Evolutionary conservation across 106 monocot species (phyloP).

Genomic region (Dendrobium officinale): DNA sequence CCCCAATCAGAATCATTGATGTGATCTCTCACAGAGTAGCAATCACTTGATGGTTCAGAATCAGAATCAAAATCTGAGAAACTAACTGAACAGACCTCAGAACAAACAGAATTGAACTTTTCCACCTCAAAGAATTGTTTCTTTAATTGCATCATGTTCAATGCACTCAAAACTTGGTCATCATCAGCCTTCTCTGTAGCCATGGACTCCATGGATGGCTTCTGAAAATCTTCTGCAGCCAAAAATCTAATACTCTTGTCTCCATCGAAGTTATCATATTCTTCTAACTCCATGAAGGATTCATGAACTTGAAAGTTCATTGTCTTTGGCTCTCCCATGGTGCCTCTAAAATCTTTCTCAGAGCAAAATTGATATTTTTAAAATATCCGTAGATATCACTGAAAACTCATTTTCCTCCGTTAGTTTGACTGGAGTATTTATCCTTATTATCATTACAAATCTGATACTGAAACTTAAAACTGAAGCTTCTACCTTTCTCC

Average conservation of each 20-base stretch:
- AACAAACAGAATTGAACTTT: neutral
- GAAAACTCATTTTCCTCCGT: slow-evolving; percentile 2
- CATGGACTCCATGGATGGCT: too few species aligned
- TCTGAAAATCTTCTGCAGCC: slow-evolving; percentile 3
- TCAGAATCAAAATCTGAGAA: slow-evolving; percentile 40
- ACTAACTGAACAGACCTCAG: neutral
- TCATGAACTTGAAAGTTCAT: slow-evolving; percentile 24
- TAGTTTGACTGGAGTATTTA: neutral
- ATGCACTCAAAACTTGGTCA: neutral
- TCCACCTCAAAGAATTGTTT: slow-evolving; percentile 6
- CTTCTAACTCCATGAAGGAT: neutral
- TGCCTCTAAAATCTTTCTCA: slow-evolving; percentile 35
- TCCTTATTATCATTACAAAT: slow-evolving; percentile 7
- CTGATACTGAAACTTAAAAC: slow-evolving; percentile 52
- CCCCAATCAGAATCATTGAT: slow-evolving; percentile 43
- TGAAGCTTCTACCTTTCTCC: slow-evolving; percentile 9
- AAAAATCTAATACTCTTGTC: neutral
- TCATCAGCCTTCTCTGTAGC: neutral
- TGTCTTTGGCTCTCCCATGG: slow-evolving; percentile 24
- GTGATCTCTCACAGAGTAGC: neutral
- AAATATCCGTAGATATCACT: slow-evolving; percentile 15
- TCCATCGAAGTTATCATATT: neutral
- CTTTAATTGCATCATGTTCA: neutral
- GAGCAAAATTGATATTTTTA: slow-evolving; percentile 20
- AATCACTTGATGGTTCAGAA: slow-evolving; percentile 11